phyloP scores from a whole-genome alignment of 257 asterid genomes.

The Scutellaria barbata region DNA sequence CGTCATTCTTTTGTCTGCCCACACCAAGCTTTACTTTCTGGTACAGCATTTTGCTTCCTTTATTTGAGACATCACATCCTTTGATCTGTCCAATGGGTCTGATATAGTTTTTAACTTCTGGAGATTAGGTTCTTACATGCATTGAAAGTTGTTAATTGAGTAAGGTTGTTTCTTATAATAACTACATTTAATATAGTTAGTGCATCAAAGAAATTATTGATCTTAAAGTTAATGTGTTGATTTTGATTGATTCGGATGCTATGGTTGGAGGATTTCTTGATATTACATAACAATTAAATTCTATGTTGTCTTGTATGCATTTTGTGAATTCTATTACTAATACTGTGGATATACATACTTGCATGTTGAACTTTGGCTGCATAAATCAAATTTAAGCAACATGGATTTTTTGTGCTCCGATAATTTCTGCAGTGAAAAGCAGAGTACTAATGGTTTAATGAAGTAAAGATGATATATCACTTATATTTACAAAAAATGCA shows the following conservation, averaged over 20 bases:
- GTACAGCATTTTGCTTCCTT: conserved; percentile 16
- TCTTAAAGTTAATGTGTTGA: conserved; percentile 15
- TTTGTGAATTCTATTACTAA: conserved; percentile 14
- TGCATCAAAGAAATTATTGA: conserved; percentile 17
- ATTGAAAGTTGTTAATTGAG: conserved; percentile 6
- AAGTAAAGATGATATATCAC: conserved; percentile 25
- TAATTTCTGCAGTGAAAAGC: conserved; percentile 26
- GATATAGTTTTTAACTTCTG: not conserved
- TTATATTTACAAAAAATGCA: conserved; percentile 38
- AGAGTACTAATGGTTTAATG: conserved; percentile 20
- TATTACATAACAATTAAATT: conserved; percentile 13
- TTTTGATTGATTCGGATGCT: conserved; percentile 20
- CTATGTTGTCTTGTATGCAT: conserved; percentile 24
- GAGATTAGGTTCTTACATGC: conserved; percentile 26
- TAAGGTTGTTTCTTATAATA: conserved; percentile 15
- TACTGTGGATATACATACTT: conserved; percentile 24
- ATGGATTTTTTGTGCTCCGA: conserved; percentile 17
- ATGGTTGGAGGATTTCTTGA: conserved; percentile 17
- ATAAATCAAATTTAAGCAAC: conserved; percentile 25
- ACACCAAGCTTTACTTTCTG: conserved; percentile 19
- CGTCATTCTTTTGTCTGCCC: conserved; percentile 1
- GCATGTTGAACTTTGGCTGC: conserved; percentile 22
- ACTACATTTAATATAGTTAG: conserved; percentile 11
- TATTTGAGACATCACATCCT: not conserved
- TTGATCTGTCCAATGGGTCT: not conserved